Evolutionary conservation across 108 stramenopile species (phyloP).

Genomic region (Nitzschia palea): DNA sequence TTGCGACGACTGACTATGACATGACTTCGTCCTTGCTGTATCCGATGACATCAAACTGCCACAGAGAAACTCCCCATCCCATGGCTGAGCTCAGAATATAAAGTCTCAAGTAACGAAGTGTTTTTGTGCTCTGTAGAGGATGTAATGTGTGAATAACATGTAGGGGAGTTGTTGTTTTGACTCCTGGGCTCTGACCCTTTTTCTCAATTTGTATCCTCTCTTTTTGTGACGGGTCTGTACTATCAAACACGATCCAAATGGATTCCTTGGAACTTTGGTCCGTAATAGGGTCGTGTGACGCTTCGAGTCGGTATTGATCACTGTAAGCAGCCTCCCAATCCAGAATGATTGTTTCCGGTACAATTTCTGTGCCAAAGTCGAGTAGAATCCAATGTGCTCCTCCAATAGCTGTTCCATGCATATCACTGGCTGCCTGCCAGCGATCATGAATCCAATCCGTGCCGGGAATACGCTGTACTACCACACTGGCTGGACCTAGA

Average conservation of each 20-base stretch:
- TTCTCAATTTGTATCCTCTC: constrained; percentile 2
- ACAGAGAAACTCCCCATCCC: constrained; percentile 78
- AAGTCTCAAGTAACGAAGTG: constrained; percentile 51
- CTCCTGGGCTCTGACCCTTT: constrained; percentile 65
- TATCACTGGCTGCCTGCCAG: constrained; percentile 85
- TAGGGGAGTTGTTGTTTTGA: constrained; percentile 50
- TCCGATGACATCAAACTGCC: constrained; percentile 77
- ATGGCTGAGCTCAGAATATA: constrained; percentile 52
- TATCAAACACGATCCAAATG: constrained; percentile 27
- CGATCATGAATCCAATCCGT: constrained; percentile 78
- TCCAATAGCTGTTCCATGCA: constrained; percentile 73
- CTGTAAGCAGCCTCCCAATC: constrained; percentile 84
- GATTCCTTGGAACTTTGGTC: constrained; percentile 7
- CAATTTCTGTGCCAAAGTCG: constrained; percentile 41
- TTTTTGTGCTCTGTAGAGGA: constrained; percentile 7
- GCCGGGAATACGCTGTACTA: constrained; percentile 59
- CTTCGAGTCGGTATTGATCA: constrained; percentile 61
- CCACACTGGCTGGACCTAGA: constrained; percentile 67
- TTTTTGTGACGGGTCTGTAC: constrained; percentile 12
- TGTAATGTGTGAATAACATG: constrained; percentile 64
- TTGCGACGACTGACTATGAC: too few relatives aligned
- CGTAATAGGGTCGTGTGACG: constrained; percentile 14
- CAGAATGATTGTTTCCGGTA: constrained; percentile 50
- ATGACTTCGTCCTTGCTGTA: constrained; percentile 6
- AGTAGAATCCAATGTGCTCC: constrained; percentile 72